Evolutionary conservation across 2,329 filamentous ascomycete species (phyloP).

Genomic region (Furcasterigmium furcatum): DNA sequence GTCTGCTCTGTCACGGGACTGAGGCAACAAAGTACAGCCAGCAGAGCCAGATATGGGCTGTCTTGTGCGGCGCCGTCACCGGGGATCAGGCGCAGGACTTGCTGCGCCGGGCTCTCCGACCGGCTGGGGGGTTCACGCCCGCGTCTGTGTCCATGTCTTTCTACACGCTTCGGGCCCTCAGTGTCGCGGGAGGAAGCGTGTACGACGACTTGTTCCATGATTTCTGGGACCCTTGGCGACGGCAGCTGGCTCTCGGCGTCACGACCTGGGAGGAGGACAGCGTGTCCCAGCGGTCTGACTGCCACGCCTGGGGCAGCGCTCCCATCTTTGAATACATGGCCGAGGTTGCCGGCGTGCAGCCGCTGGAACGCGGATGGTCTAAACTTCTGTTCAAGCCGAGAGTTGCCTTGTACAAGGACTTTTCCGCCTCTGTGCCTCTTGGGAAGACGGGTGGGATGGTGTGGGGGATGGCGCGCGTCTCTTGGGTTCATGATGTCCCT

Average conservation of each 20-base stretch:
- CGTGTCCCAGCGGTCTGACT: constrained; percentile 14
- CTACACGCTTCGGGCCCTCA: constrained; percentile 12
- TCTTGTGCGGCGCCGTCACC: constrained; percentile 24
- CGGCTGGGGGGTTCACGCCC: neutral
- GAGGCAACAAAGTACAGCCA: constrained; percentile 22
- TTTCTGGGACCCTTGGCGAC: constrained; percentile 13
- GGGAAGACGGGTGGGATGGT: too few species aligned
- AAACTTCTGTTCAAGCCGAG: constrained; percentile 9
- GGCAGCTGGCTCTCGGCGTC: constrained; percentile 7
- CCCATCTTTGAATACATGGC: constrained; percentile 15
- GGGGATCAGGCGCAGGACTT: constrained; percentile 4
- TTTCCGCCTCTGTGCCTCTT: too few species aligned
- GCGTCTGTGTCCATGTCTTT: constrained; percentile 12
- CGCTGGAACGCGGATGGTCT: constrained; percentile 9
- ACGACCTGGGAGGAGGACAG: constrained; percentile 15
- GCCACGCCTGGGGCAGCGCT: constrained; percentile 16
- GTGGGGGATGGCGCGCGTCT: too few species aligned
- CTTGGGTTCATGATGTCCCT: too few species aligned
- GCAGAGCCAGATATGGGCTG: constrained; percentile 30
- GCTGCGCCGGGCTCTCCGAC: constrained; percentile 1
- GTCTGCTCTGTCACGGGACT: constrained; percentile 20
- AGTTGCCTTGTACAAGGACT: neutral
- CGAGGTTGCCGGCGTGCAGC: constrained; percentile 11
- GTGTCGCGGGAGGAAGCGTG: constrained; percentile 1
- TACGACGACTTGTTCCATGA: constrained; percentile 10